Evolutionary conservation across 2,329 filamentous ascomycete genomes (phyloP), one percentile per base, ranked within the genome.

Genomic region (Simplicillium aogashimaense): DNA sequence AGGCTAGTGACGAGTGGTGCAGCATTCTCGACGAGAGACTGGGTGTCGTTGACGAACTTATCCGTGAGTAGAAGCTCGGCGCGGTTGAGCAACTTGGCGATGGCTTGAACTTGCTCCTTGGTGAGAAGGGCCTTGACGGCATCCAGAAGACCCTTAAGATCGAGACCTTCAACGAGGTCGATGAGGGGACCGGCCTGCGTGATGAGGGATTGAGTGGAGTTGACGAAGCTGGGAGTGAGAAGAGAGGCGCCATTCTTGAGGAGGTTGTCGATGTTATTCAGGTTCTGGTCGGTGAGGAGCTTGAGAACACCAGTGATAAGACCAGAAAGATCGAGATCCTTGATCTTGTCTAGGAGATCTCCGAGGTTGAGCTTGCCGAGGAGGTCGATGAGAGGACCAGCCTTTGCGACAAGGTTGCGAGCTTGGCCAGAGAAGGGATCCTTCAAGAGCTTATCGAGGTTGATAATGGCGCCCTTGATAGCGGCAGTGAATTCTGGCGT

Each of bases 401-500:
- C 49, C 50, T 54, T 40, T 36, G 45, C 18, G 36, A 63, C 39
- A 7, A 56, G 43, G 43, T 35, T 40, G 43, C 54, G 38, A 48
- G 54, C 49, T 45, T 60, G 43, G 28, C 47, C 47, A 12, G 61
- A 57, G 4, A 54, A 57, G 3, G 65, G 65, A 2, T 63, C 61
- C 31, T 51, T 45, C n/a, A 67, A 49, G 1, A 61, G 61, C 7
- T 50, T 47, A 7, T 57, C 55, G 7, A 69, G 58, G 43, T 64
- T 61, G 20, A 64, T 47, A 48, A 67, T 59, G 16, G 60, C 58
- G 52, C 67, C 63, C 38, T 64, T 61, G 3, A 66, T 39, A 1
- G 55, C 60, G 10, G 64, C 44, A 13, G 68, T 47, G 40, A 68
- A 67, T 35, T 67, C 58, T 1, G 55, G 46, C 13, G 48, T 63